Evolutionary conservation across 768 basidiomycete species (phyloP), one percentile per base, ranked within the genome.

Genomic region (Sporobolomyces phaffii): DNA sequence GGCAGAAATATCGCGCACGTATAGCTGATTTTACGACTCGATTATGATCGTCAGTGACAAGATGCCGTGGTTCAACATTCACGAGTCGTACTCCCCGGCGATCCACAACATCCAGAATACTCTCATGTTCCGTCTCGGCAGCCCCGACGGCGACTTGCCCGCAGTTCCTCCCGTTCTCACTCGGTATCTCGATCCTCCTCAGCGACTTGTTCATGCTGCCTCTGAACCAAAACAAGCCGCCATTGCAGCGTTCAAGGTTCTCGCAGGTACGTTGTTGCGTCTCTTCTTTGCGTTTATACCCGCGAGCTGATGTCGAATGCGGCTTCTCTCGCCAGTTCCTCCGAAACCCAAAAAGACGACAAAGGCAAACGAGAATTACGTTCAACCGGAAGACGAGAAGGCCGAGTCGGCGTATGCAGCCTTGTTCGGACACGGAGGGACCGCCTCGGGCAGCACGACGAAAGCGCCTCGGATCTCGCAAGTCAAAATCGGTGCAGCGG

Each of bases 51-150:
- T n/a, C 72, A 91, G 90, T 20, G 80, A 82, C 44, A 83, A 81
- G 14, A 73, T 74, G 4, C 81, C 86, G 5, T 98, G 91, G 91
- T 94, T 87, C 75, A 84, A 87, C 64, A 82, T 87, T 0, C 79
- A 81, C 5, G 78, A 85, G 2, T 90, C 92, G 1, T 96, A 84
- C 77, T 96, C 94, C 73, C 92, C 94, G 2, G 84, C 89, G 5
- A 81, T 96, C 36, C 93, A 99, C 74, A 86, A 93, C 57, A 83
- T 87, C 62, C 94, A 93, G 76, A 91, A 96, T 80, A 92, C 92
- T 17, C 85, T 91, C 73, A 90, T 94, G 78, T 93, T 96, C 75
- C 73, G 74, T 28, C 43, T 87, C 24, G 79, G 83, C 3, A 89
- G 96, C 75, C 77, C 93, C n/a, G 77, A 81, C 26, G 81, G 81